These are phyloP conservation scores for Arabidopsis arenosa DNA, from an alignment of 345 rosid genomes.

Conservation along the genomic window DNA sequence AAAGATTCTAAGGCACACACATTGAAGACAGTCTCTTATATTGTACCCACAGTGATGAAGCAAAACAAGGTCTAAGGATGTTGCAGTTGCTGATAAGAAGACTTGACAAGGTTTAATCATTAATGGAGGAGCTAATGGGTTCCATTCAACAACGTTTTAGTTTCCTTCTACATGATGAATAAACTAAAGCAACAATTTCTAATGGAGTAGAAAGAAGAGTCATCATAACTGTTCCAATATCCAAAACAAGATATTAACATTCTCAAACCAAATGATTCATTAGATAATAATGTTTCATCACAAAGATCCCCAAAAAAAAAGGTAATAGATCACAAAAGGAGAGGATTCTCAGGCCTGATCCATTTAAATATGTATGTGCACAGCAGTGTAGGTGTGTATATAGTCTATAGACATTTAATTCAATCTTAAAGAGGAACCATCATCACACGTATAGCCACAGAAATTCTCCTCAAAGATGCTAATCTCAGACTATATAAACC, in stretches of 20 bases:
- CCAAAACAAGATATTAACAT: background rate
- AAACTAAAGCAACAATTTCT: slow-evolving; percentile 1
- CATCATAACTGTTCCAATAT: background rate
- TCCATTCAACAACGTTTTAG: background rate
- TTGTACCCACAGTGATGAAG: background rate
- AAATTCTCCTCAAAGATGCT: slow-evolving; percentile 29
- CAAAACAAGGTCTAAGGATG: background rate
- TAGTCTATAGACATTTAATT: slow-evolving; percentile 35
- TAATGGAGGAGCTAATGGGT: background rate
- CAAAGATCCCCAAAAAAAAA: background rate
- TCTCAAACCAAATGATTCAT: slow-evolving; percentile 18
- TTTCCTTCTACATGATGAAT: background rate
- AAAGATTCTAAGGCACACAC: background rate
- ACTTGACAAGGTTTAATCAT: background rate
- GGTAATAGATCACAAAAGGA: slow-evolving; percentile 29
- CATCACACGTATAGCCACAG: slow-evolving; percentile 24
- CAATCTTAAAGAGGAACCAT: slow-evolving; percentile 1
- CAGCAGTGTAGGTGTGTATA: slow-evolving; percentile 21
- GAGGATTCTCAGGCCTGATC: slow-evolving; percentile 20
- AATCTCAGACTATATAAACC: slow-evolving; percentile 30
- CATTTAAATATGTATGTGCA: slow-evolving; percentile 36
- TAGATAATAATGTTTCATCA: slow-evolving; percentile 9
- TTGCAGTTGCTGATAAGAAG: background rate
- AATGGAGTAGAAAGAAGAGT: background rate
- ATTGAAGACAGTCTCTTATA: too few species aligned